Conservation (phyloP, 1,284 basidiomycete genomes). For the Puccinia coronata region DNA sequence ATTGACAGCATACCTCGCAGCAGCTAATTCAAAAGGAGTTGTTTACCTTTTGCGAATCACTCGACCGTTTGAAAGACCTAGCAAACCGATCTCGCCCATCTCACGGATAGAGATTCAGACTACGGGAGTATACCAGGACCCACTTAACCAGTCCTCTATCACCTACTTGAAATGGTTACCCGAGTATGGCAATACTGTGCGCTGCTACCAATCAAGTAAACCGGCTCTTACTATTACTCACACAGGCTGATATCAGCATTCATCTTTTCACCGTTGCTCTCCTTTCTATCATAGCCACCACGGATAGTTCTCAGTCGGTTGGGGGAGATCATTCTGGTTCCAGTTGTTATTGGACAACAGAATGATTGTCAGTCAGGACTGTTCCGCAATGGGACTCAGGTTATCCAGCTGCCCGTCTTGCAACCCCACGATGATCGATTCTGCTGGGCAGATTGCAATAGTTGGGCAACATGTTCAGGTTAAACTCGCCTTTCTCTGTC, state of each 20-base stretch:
- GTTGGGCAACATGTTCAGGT: slow-evolving; percentile 43
- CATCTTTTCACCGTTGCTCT: neutral
- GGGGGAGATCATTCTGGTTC: slow-evolving; percentile 13
- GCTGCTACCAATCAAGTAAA: neutral
- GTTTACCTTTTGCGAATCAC: slow-evolving; percentile 18
- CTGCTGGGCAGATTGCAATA: slow-evolving; percentile 22
- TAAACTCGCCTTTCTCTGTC: neutral
- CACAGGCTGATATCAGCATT: neutral
- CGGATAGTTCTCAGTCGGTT: slow-evolving; percentile 23
- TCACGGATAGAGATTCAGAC: neutral
- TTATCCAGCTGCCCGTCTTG: slow-evolving; percentile 11
- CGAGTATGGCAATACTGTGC: neutral
- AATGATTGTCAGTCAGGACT: neutral
- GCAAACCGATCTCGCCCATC: neutral
- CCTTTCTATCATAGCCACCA: neutral
- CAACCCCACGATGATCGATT: slow-evolving; percentile 18
- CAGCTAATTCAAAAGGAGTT: slow-evolving; percentile 29
- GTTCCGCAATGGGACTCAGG: neutral
- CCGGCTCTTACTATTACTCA: neutral
- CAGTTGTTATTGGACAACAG: neutral
- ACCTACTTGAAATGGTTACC: slow-evolving; percentile 24
- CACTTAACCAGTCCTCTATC: slow-evolving; percentile 20
- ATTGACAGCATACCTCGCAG: slow-evolving; percentile 17
- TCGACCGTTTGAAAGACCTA: neutral
- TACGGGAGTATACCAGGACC: slow-evolving; percentile 9